These are phyloP conservation scores for Dictyostelium intermedium DNA, from an alignment of 78 protist species.

Conservation along the genomic window DNA sequence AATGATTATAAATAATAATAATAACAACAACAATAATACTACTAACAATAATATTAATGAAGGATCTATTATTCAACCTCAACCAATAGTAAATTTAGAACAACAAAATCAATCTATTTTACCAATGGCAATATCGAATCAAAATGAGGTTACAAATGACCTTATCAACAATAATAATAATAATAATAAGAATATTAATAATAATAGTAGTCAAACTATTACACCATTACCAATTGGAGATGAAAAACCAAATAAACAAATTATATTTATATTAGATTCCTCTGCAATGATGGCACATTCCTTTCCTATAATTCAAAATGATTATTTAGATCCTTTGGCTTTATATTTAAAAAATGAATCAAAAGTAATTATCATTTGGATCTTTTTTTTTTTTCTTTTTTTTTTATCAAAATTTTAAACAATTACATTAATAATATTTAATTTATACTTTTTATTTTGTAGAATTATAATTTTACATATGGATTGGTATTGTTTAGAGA, in stretches of 20 bases:
- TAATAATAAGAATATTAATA: no score
- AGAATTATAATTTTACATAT: constrained; percentile 31
- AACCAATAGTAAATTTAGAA: not conserved
- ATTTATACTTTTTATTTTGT: not conserved
- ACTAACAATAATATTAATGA: no score
- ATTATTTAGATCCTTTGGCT: constrained; percentile 41
- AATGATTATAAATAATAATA: not conserved
- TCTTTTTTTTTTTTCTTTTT: no score
- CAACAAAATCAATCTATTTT: not conserved
- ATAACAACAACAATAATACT: no score
- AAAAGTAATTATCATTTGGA: not conserved
- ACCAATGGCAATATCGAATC: not conserved
- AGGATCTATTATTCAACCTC: not conserved
- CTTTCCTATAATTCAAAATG: not conserved
- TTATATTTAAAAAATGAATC: not conserved
- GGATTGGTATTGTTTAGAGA: constrained; percentile 62
- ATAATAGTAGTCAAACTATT: not conserved
- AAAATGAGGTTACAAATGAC: not conserved
- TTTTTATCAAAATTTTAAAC: no score
- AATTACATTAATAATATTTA: not conserved
- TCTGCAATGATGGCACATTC: constrained; percentile 57
- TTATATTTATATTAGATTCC: constrained; percentile 55
- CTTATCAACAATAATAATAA: not conserved
- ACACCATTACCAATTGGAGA: not conserved
- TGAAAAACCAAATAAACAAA: constrained; percentile 27